These are phyloP conservation scores for Pseudocercospora crystallina DNA, from an alignment of 2,329 filamentous ascomycete species.

Conservation along the genomic window DNA sequence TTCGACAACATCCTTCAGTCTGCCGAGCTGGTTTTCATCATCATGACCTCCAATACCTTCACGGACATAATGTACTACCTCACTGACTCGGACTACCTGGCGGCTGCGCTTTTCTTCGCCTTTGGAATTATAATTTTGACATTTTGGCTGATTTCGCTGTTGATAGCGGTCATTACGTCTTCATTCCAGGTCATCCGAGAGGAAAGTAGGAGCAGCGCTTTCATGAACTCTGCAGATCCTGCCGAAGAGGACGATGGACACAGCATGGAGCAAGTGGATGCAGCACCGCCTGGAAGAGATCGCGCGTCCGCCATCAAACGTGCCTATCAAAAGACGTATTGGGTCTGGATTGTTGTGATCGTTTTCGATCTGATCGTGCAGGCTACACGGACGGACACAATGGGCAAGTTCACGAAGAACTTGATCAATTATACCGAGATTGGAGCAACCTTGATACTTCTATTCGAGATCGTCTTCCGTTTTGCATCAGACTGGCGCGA, in stretches of 20 bases:
- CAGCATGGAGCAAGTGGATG: slow-evolving; percentile 17
- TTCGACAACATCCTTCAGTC: slow-evolving; percentile 96
- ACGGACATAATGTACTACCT: slow-evolving; percentile 93
- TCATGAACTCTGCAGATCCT: slow-evolving; percentile 68
- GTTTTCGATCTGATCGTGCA: slow-evolving; percentile 77
- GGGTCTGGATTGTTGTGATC: slow-evolving; percentile 80
- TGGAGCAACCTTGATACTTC: slow-evolving; percentile 72
- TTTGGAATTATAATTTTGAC: slow-evolving; percentile 83
- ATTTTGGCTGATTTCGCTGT: slow-evolving; percentile 91
- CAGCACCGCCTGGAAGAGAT: background rate
- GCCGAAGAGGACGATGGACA: slow-evolving; percentile 17
- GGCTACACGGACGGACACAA: slow-evolving; percentile 71
- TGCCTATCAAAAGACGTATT: slow-evolving; percentile 70
- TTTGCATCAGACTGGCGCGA: slow-evolving; percentile 75
- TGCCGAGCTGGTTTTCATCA: slow-evolving; percentile 89
- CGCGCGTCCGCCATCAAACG: slow-evolving; percentile 60
- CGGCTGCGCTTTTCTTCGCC: slow-evolving; percentile 75
- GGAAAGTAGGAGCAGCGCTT: slow-evolving; percentile 91
- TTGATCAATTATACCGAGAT: slow-evolving; percentile 75
- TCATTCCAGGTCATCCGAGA: slow-evolving; percentile 98
- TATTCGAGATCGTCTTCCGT: slow-evolving; percentile 79
- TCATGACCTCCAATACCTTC: slow-evolving; percentile 98
- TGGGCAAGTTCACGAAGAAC: slow-evolving; percentile 59
- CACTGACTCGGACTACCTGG: slow-evolving; percentile 85
- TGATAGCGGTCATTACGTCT: slow-evolving; percentile 95